Conservation (phyloP, 2,329 filamentous ascomycete species). For the Endoconidiophora polonica region DNA sequence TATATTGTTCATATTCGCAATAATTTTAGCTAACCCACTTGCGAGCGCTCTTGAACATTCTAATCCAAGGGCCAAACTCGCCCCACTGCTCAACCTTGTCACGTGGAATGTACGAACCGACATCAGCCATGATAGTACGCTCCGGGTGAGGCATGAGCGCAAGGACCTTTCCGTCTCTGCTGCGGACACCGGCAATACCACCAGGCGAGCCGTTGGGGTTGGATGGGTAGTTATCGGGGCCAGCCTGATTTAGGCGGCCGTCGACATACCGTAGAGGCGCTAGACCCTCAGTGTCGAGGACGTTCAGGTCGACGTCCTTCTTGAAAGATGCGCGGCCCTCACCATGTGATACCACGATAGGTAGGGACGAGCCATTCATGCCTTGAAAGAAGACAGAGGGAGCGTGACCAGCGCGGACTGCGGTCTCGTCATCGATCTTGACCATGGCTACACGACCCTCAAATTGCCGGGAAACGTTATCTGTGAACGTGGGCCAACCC, state of each 20-base stretch:
- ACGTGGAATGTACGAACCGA: conserved; percentile 55
- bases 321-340: conserved; percentile 69
- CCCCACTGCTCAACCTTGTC: conserved; percentile 50
- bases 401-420: conserved; percentile 18
- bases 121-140: conserved; percentile 66
- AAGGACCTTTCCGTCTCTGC: conserved; percentile 60
- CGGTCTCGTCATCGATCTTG: conserved; percentile 35
- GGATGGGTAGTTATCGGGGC: conserved; percentile 70
- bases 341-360: conserved; percentile 78
- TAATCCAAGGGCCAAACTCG: conserved; percentile 68
- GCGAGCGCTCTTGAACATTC: conserved; percentile 75
- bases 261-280: conserved; percentile 73
- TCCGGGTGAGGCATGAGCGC: conserved; percentile 92
- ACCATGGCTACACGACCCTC: conserved; percentile 77
- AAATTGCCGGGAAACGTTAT: conserved; percentile 76
- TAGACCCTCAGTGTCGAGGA: conserved; percentile 30
- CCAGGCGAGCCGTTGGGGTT: conserved; percentile 74
- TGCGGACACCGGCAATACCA: conserved; percentile 67
- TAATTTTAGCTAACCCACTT: conserved; percentile 56
- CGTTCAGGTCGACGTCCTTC: conserved; percentile 33
- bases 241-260: conserved; percentile 46
- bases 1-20: neutral
- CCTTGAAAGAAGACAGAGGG: conserved; percentile 78
- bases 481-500: conserved; percentile 72
- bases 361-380: conserved; percentile 67